Conservation (phyloP, 73 alveolate species). For the Paramecium biaurelia region DNA sequence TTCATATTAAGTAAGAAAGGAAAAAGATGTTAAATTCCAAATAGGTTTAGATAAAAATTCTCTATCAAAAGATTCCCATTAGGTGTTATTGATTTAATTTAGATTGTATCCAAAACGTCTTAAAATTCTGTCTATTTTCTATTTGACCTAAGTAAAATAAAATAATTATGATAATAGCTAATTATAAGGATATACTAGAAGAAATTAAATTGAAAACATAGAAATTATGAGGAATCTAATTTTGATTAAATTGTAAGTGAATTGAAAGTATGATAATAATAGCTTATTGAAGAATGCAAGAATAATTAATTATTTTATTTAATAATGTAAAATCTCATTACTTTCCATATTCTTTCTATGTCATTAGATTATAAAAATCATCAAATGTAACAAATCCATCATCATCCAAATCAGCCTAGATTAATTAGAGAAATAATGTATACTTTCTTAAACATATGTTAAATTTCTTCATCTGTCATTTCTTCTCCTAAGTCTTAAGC, state of each 20-base stretch:
- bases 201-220: no score
- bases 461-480: constrained; percentile 94
- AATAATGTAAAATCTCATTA: not conserved
- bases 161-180: no score
- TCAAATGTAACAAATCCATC: constrained; percentile 89
- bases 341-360: constrained; percentile 40
- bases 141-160: not conserved
- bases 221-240: not conserved
- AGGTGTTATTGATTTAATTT: not conserved
- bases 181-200: no score
- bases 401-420: constrained; percentile 81
- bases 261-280: not conserved
- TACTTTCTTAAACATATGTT: constrained; percentile 84
- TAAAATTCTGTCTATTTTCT: not conserved
- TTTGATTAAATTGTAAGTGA: not conserved
- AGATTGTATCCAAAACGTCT: not conserved
- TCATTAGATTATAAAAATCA: constrained; percentile 85
- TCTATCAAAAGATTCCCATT: not conserved
- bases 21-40: no score
- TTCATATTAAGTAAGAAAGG: not conserved
- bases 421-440: not conserved
- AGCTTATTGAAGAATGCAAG: not conserved
- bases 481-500: constrained; percentile 93
- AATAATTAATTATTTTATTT: not conserved
- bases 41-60: no score